phyloP scores from a whole-genome alignment of 345 rosid species.

The Gossypium turneri region DNA sequence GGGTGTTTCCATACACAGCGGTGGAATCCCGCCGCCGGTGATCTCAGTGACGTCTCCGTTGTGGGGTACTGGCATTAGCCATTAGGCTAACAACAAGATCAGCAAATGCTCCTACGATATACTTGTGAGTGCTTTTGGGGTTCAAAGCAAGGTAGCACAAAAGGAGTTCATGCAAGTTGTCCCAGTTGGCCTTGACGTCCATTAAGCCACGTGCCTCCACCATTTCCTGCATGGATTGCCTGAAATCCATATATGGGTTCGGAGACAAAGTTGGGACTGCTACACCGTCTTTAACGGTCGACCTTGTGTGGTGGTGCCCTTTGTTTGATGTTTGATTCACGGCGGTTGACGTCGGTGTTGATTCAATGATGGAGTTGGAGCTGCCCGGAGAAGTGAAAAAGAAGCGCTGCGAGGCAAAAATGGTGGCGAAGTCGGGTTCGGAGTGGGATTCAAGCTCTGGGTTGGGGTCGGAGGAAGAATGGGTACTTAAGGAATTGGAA shows the following conservation, averaged over 20 bases:
- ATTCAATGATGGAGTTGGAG: slow-evolving; percentile 79
- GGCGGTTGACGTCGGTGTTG: neutral
- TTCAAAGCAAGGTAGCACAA: slow-evolving; percentile 67
- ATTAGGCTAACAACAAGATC: slow-evolving; percentile 63
- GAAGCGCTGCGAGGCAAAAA: slow-evolving; percentile 76
- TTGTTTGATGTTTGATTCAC: neutral
- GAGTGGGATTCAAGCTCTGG: slow-evolving; percentile 19
- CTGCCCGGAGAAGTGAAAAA: slow-evolving; percentile 87
- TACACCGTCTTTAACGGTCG: slow-evolving; percentile 34
- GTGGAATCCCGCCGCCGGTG: slow-evolving; percentile 5
- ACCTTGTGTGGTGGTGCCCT: neutral
- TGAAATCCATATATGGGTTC: slow-evolving; percentile 78
- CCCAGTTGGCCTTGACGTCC: slow-evolving; percentile 60
- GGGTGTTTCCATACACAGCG: slow-evolving; percentile 8
- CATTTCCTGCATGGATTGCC: slow-evolving; percentile 96
- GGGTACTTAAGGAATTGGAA: slow-evolving; percentile 10
- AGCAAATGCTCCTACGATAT: slow-evolving; percentile 67
- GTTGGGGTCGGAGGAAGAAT: neutral
- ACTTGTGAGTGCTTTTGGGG: slow-evolving; percentile 61
- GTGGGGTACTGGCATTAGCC: neutral
- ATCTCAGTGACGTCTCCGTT: neutral
- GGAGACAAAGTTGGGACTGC: slow-evolving; percentile 71
- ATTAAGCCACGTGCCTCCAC: slow-evolving; percentile 58
- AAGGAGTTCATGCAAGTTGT: slow-evolving; percentile 72
- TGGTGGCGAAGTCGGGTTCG: slow-evolving; percentile 63